Conservation (phyloP, 345 rosid species). For the Brassica juncea region DNA sequence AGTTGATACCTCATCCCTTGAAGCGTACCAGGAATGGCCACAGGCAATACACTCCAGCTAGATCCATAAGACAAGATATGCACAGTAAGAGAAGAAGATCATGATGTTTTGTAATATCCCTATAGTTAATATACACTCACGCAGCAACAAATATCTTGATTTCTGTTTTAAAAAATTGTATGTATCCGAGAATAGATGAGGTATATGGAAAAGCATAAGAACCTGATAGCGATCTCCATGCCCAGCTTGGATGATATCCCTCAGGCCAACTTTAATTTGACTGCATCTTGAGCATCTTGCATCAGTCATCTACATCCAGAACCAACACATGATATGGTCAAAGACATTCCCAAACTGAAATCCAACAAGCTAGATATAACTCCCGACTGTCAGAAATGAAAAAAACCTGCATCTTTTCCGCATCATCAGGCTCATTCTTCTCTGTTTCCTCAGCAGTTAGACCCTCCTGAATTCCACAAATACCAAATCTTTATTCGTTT, state of each 20-base stretch:
- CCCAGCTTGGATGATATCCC: conserved; percentile 1
- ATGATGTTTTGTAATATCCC: background rate
- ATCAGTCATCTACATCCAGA: conserved; percentile 1
- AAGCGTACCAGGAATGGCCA: conserved; percentile 93
- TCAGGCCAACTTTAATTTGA: background rate
- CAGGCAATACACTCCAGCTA: conserved; percentile 87
- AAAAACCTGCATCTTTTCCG: conserved; percentile 73
- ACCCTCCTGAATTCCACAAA: conserved; percentile 68
- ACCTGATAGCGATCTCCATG: background rate
- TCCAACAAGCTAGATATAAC: background rate
- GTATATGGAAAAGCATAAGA: conserved; percentile 17
- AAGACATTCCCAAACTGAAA: background rate
- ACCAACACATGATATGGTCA: conserved; percentile 23
- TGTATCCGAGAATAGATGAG: background rate
- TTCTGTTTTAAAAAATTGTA: background rate
- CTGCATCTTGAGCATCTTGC: background rate
- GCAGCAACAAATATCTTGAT: background rate
- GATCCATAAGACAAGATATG: background rate
- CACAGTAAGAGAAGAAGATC: background rate
- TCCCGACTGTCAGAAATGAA: background rate
- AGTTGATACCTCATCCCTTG: conserved; percentile 77
- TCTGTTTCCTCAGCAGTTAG: background rate
- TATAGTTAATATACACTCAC: background rate
- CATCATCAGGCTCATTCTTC: conserved; percentile 48
- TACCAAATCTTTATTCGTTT: conserved; percentile 7